Percentiles rank a stretch among this genome's conserved stretches.
Evolutionary conservation across 768 basidiomycete species (phyloP).

Genomic region (Scleroderma citrinum): DNA sequence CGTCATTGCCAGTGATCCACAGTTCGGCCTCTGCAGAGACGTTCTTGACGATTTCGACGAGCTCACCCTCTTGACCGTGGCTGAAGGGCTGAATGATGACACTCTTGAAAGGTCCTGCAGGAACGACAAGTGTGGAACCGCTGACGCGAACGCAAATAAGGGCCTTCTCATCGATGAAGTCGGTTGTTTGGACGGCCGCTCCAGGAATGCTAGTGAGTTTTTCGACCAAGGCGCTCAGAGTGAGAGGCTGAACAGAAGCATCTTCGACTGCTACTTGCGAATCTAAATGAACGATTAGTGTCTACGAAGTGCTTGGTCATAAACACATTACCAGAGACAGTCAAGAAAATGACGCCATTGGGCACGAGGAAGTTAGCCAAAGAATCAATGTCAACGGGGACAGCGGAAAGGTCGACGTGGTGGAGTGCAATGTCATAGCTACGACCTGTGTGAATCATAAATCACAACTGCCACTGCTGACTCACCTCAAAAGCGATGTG

Average conservation of each 20-base stretch:
- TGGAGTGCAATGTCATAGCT: slow-evolving; percentile 15
- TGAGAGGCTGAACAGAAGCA: slow-evolving; percentile 9
- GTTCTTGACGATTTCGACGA: slow-evolving; percentile 21
- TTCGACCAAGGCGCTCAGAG: slow-evolving; percentile 6
- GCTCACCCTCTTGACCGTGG: slow-evolving; percentile 22
- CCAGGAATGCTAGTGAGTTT: slow-evolving; percentile 11
- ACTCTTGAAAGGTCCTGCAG: slow-evolving; percentile 17
- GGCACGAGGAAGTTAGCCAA: slow-evolving; percentile 20
- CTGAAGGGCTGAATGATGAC: slow-evolving; percentile 21
- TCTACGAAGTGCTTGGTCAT: neutral
- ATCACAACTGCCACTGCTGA: neutral
- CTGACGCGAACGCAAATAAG: slow-evolving; percentile 12
- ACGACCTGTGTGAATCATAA: neutral
- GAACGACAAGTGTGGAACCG: slow-evolving; percentile 9
- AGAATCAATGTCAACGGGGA: slow-evolving; percentile 14
- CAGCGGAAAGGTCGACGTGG: slow-evolving; percentile 16
- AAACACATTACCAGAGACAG: slow-evolving; percentile 14
- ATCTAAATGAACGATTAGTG: slow-evolving; percentile 4
- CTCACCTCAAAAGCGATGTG: slow-evolving; percentile 10
- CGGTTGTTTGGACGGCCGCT: slow-evolving; percentile 8
- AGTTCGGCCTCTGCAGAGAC: slow-evolving; percentile 21
- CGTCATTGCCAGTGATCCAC: slow-evolving; percentile 26
- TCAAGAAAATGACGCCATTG: slow-evolving; percentile 17
- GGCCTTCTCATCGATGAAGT: slow-evolving; percentile 7
- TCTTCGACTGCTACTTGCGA: slow-evolving; percentile 13